Evolutionary conservation across 768 basidiomycete species (phyloP), one percentile per base, ranked within the genome.

Genomic region (Calocybe indica): DNA sequence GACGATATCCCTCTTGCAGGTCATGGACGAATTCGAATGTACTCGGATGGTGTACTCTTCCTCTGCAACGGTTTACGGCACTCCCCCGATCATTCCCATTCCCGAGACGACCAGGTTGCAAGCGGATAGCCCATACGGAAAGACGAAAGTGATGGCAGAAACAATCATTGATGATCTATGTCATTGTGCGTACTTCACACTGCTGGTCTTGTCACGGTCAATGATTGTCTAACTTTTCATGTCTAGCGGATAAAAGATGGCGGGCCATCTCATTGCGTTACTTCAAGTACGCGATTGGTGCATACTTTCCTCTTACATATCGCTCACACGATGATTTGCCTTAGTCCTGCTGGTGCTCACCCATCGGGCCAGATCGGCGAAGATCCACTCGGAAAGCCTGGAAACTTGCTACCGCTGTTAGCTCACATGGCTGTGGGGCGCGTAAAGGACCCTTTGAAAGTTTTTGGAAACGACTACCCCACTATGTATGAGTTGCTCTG

Each of bases 401-500:
- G 89, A 46, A 99, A 99, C 66, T 76, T 99, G 37, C 71, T 99
- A 30, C 96, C 96, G 6, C 72, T 98, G 7, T 80, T 98, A 35
- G 89, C 92, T 6, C 92, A 95, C 40, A 96, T 97, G 79, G 94
- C 96, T 5, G 71, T 92, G 47, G 96, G 95, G 30, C 83, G 92
- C 43, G 79, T 92, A 54, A 77, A 82, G 49, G 83, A 85, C 39
- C 56, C 70, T 9, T 61, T 85, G 32, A 85, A 88, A 61, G 88
- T 99, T 5, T 99, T 98, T 60, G 95, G 96, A 30, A 88, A 95
- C 62, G 92, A 99, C 66, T 99, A 96, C 66, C 92, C 94, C 14
- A 99, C 96, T 0, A 82, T 78, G 87, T 92, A 55, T 58, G 83
- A 70, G 5, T 22, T 28, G 7, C 33, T 12, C 28, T 14, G 15